Base-by-base conservation (phyloP, 768 basidiomycete genomes). In the Tremella yokohamensis region DNA sequence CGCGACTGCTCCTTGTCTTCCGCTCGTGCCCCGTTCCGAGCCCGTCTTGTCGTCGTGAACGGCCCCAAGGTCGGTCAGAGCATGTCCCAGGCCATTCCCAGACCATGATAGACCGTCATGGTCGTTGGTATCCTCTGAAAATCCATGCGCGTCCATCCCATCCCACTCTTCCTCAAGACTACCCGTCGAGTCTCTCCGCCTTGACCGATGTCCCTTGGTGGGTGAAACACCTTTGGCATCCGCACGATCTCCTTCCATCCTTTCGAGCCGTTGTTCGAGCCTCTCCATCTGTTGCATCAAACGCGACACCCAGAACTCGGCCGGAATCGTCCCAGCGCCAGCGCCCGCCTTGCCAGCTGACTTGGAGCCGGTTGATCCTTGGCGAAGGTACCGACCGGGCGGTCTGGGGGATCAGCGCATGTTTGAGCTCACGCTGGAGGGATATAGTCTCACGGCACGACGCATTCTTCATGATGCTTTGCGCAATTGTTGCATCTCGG, bases 401-500 rank as follows among this genome's bases (percentile, higher is more conserved):
- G 48, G 48, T 25, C 48, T 49, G 48, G 6, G 15, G n/a, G 6
- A 24, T 45, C 18, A 18, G n/a, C 18, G 22, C 22, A 18, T 18
- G 42, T 15, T 8, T 22, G 6, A 16, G 42, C 22, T 11, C n/a
- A 8, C n/a, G 24, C 18, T 8, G n/a, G n/a, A 16, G 24, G 37
- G 37, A 26, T 4, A 8, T 1, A 15, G 19, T 24, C 58, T 38
- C 44, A 59, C 58, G 52, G 51, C 15, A 48, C 19, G 8, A 9
- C 39, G 47, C 58, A 59, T n/a, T 59, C 52, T 16, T 59, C 58
- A 11, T 38, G 24, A 2, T 16, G 45, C 9, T 24, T 29, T 38
- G 29, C 18, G 29, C 58, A 59, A 9, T 38, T 44, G 12, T 26
- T 44, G 39, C 58, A 59, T 8, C n/a, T 12, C 12, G 58, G 58